These are phyloP conservation scores for Vitis hybrid DNA, from an alignment of 177 flowering plant genomes.

Conservation along the genomic window DNA sequence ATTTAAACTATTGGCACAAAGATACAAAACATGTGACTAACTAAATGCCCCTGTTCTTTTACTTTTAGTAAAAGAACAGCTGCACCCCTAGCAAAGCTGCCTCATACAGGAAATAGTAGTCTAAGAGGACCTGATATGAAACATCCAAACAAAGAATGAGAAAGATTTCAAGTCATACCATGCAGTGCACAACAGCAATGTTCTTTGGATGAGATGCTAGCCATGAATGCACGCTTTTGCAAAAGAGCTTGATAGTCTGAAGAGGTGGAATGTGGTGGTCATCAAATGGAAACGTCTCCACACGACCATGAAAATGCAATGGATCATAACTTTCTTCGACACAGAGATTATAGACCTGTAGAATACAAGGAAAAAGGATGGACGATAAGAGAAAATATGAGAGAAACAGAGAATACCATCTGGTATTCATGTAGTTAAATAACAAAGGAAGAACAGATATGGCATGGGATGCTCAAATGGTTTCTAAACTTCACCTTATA, in stretches of 20 bases:
- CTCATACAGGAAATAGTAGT: no score
- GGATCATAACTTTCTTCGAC: conserved; percentile 69
- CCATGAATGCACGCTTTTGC: conserved; percentile 80
- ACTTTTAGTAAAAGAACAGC: no score
- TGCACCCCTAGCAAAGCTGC: no score
- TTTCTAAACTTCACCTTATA: conserved; percentile 53
- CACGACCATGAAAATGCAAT: conserved; percentile 71
- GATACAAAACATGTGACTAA: background rate
- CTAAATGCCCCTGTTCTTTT: no score
- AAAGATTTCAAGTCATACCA: conserved; percentile 39
- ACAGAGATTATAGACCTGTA: conserved; percentile 74
- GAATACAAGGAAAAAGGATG: background rate
- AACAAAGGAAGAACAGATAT: background rate
- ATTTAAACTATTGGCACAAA: conserved; percentile 3
- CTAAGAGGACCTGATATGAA: background rate
- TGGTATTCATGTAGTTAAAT: background rate
- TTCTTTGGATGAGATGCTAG: conserved; percentile 61
- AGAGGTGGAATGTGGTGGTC: conserved; percentile 84
- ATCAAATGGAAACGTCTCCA: conserved; percentile 77
- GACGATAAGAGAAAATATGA: conserved; percentile 5
- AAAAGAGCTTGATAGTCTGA: conserved; percentile 62
- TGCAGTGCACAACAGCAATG: conserved; percentile 80
- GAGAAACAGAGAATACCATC: background rate
- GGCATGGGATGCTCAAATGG: background rate
- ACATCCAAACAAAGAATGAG: background rate